A percentile compares a stretch with the other conserved stretches of the same genome.
phyloP scores from a whole-genome alignment of 257 asterid genomes.

The Euphrasia confusa region DNA sequence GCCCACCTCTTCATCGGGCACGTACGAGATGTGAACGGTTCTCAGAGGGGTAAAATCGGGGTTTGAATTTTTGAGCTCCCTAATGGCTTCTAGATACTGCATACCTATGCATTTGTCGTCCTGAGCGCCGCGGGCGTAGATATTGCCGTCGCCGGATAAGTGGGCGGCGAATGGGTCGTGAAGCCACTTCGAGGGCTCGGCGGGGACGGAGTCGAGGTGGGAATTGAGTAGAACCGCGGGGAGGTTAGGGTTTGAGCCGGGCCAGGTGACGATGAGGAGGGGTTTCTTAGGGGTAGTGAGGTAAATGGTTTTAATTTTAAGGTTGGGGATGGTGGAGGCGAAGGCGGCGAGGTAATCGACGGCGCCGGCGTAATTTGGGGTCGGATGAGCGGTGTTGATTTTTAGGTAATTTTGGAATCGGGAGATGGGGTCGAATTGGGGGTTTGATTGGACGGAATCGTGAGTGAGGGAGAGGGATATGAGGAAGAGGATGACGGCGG shows the following conservation, averaged over 20 bases:
- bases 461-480: conserved; percentile 12
- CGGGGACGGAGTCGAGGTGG: conserved; percentile 93
- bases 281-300: conserved; percentile 58
- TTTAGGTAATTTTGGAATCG: conserved; percentile 69
- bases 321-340: conserved; percentile 61
- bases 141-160: conserved; percentile 56
- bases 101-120: conserved; percentile 84
- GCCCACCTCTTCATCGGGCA: conserved; percentile 87
- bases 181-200: conserved; percentile 76
- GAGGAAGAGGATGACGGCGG: conserved; percentile 28
- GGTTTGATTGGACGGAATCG: conserved; percentile 4
- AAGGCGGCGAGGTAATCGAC: conserved; percentile 51
- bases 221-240: conserved; percentile 75
- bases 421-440: conserved; percentile 36
- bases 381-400: conserved; percentile 87
- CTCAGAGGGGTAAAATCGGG: conserved; percentile 41
- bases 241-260: conserved; percentile 73
- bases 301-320: conserved; percentile 33
- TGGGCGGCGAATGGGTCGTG: conserved; percentile 77
- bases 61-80: conserved; percentile 23
- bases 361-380: conserved; percentile 68
- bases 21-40: conserved; percentile 56
- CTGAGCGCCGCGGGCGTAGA: conserved; percentile 90
- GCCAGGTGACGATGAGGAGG: conserved; percentile 64
- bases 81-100: conserved; percentile 81